Evolutionary conservation across 2,329 filamentous ascomycete genomes (phyloP), one percentile per base, ranked within the genome.

Genomic region (Trichoderma koningiopsis): DNA sequence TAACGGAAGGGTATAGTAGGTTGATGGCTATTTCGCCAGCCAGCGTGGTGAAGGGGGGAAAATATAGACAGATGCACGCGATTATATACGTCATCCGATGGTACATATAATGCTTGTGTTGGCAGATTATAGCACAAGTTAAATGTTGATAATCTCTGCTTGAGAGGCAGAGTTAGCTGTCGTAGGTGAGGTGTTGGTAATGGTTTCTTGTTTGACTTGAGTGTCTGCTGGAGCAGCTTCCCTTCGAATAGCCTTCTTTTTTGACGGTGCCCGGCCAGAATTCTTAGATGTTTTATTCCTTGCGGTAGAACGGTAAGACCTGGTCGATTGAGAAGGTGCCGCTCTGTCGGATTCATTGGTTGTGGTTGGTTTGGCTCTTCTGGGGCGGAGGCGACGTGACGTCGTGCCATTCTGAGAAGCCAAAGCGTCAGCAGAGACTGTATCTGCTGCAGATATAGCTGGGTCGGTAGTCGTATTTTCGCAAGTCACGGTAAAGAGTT

Each of bases 341-440:
- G 55, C 35, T 19, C 14, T 35, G 47, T 71, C 71, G n/a, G 62
- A 60, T 37, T 43, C 40, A 0, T 7, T 10, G 7, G 62, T 35
- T 29, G 40, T 31, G 11, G 71, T 27, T 27, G 63, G 8, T 55
- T 66, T 70, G 14, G 59, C 59, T 27, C 52, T 70, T 33, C 69
- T 69, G 33, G 69, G 69, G 43, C 66, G 69, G 33, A 70, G 69
- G 29, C 62, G 66, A 33, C 68, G 69, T 56, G 27, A 62, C 14
- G 68, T n/a, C 27, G 47, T 57, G 13, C 29, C 22, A n/a, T 61
- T 49, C 29, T 62, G 56, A 68, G 63, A 37, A 52, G 43, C 31
- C n/a, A 10, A 19, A 43, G 37, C 31, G 16, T 70, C 47, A 58
- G 24, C 1, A 29, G 55, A 33, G 16, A 19, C 24, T 16, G 47